A percentile compares a stretch with the other conserved stretches of the same genome.
Conservation (phyloP, 1,139 yeast species). For the Yamadazyma spencermartinsiae region DNA sequence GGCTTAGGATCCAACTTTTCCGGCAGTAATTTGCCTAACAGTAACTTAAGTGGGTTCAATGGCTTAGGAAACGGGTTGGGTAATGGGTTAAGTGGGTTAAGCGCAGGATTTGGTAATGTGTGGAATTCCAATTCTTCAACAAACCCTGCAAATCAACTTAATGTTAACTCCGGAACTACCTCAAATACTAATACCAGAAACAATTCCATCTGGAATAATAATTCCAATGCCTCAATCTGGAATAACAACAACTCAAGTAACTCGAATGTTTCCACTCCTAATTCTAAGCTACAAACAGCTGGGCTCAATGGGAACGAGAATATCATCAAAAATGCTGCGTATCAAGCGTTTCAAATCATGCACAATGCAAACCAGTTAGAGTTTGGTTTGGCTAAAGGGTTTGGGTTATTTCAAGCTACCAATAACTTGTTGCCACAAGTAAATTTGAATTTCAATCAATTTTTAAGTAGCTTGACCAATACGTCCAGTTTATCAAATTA, state of each 20-base stretch:
- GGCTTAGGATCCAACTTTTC: background rate
- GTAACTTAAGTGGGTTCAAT: background rate
- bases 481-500: slow-evolving; percentile 20
- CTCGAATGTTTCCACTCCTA: slow-evolving; percentile 2
- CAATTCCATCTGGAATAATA: slow-evolving; percentile 35
- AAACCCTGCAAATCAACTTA: slow-evolving; percentile 4
- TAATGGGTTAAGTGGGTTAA: slow-evolving; percentile 2
- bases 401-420: slow-evolving; percentile 34
- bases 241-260: slow-evolving; percentile 4
- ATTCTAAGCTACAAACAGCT: slow-evolving; percentile 2
- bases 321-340: slow-evolving; percentile 25
- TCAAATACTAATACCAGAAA: slow-evolving; percentile 19
- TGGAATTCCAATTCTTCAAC: slow-evolving; percentile 22
- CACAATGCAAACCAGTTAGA: slow-evolving; percentile 35
- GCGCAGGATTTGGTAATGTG: slow-evolving; percentile 8
- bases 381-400: slow-evolving; percentile 40
- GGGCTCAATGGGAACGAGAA: slow-evolving; percentile 6
- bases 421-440: slow-evolving; percentile 27
- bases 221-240: slow-evolving; percentile 15
- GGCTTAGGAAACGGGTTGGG: background rate
- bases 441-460: slow-evolving; percentile 42
- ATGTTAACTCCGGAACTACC: background rate
- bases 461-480: slow-evolving; percentile 37
- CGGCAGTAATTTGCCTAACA: background rate
- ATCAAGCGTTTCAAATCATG: slow-evolving; percentile 36